These are phyloP conservation scores for Stachybotrys chlorohalonatus DNA, from an alignment of 2,329 filamentous ascomycete genomes.

Conservation along the genomic window DNA sequence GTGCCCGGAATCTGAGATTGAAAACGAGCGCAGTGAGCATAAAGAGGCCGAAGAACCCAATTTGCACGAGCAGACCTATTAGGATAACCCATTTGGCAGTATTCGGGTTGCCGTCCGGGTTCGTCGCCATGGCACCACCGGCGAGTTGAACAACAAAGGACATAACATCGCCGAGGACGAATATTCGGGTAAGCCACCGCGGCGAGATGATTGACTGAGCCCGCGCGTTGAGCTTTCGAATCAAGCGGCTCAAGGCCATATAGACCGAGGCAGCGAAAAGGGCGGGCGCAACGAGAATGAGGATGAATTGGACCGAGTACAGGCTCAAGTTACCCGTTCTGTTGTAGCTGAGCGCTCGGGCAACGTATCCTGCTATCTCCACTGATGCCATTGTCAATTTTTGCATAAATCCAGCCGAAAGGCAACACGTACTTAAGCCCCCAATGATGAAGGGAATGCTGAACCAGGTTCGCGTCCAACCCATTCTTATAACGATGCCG, in stretches of 20 bases:
- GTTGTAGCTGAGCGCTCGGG: not conserved
- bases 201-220: not conserved
- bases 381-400: not conserved
- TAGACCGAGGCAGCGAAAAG: not conserved
- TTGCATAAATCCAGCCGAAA: not conserved
- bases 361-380: not conserved
- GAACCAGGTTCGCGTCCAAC: conserved; percentile 38
- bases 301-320: not conserved
- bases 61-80: not conserved
- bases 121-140: not conserved
- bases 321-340: not conserved
- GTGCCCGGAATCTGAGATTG: not conserved
- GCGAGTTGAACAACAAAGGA: not conserved
- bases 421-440: conserved; percentile 31
- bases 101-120: not conserved
- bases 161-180: not conserved
- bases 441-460: conserved; percentile 39
- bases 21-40: not conserved
- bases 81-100: not conserved
- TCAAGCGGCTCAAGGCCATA: not conserved
- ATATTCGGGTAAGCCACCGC: not conserved
- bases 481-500: conserved; percentile 32
- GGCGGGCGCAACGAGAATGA: not conserved
- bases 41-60: not conserved
- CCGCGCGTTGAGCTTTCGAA: not conserved